phyloP scores from a whole-genome alignment of 1,284 basidiomycete genomes.

The Rhodotorula sp. region DNA sequence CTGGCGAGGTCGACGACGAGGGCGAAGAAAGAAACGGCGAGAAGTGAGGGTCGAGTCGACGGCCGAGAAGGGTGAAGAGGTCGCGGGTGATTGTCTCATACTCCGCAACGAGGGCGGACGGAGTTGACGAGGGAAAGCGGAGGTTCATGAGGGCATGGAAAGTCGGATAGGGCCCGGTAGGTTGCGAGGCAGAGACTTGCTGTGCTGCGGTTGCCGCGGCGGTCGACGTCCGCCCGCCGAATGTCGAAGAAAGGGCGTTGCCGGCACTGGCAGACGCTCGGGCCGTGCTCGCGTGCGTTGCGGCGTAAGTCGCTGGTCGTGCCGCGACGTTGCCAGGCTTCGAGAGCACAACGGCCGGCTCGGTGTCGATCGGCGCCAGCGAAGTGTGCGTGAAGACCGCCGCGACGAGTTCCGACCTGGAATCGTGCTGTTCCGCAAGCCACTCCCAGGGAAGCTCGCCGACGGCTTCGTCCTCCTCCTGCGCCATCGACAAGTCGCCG shows the following conservation, averaged over 20 bases:
- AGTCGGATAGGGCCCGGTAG: conserved; percentile 15
- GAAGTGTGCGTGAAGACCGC: conserved; percentile 33
- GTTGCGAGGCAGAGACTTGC: background rate
- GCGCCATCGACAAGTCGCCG: background rate
- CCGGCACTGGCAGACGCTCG: background rate
- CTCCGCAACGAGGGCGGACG: background rate
- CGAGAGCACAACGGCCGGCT: background rate
- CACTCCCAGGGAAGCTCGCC: conserved; percentile 15
- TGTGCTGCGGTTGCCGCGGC: background rate
- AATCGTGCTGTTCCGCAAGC: conserved; percentile 7
- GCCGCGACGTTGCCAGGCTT: too few relatives aligned
- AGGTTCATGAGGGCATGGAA: conserved; percentile 33
- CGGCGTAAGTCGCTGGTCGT: background rate
- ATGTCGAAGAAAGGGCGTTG: background rate
- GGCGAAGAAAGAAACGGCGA: background rate
- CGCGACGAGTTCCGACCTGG: conserved; percentile 14
- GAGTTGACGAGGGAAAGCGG: conserved; percentile 11
- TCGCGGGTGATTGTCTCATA: conserved; percentile 24
- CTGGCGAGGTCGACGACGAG: background rate
- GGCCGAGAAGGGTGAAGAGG: conserved; percentile 28
- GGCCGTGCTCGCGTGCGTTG: background rate
- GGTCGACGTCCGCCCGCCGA: background rate
- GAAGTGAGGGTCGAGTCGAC: conserved; percentile 5
- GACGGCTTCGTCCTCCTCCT: background rate
- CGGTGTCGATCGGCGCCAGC: conserved; percentile 3